Percentiles rank a stretch among this genome's conserved stretches.
Conservation (phyloP, 352 stramenopile species). For the Phytophthora rubi region DNA sequence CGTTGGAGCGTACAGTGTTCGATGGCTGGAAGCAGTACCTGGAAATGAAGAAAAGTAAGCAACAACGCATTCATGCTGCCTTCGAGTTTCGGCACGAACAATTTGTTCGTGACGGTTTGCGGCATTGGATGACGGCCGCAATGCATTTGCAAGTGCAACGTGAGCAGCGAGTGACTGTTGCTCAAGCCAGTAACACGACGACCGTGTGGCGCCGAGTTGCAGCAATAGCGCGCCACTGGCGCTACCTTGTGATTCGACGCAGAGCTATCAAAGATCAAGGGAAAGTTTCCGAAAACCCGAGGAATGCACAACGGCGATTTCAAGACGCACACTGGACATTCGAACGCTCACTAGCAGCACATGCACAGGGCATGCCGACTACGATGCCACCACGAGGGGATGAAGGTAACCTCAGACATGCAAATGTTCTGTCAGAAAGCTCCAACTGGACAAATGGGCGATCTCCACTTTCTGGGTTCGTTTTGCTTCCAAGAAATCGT, state of each 20-base stretch:
- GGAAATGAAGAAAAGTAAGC: constrained; percentile 33
- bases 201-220: constrained; percentile 40
- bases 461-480: constrained; percentile 40
- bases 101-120: constrained; percentile 52
- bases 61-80: constrained; percentile 52
- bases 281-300: constrained; percentile 1
- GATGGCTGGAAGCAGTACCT: constrained; percentile 47
- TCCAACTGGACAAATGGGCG: constrained; percentile 18
- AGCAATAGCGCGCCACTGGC: constrained; percentile 45
- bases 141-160: constrained; percentile 46
- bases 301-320: constrained; percentile 5
- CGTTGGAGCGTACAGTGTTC: constrained; percentile 40
- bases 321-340: constrained; percentile 12
- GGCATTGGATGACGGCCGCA: constrained; percentile 55
- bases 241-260: constrained; percentile 27
- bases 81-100: constrained; percentile 58
- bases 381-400: neutral
- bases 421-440: neutral
- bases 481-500: constrained; percentile 43
- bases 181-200: constrained; percentile 29
- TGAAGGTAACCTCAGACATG: neutral
- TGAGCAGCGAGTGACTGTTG: constrained; percentile 27
- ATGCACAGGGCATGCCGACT: neutral
- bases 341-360: neutral
- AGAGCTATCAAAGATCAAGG: constrained; percentile 10